These are phyloP conservation scores for Glycine soja DNA, from an alignment of 306 rosid genomes.

Conservation along the genomic window DNA sequence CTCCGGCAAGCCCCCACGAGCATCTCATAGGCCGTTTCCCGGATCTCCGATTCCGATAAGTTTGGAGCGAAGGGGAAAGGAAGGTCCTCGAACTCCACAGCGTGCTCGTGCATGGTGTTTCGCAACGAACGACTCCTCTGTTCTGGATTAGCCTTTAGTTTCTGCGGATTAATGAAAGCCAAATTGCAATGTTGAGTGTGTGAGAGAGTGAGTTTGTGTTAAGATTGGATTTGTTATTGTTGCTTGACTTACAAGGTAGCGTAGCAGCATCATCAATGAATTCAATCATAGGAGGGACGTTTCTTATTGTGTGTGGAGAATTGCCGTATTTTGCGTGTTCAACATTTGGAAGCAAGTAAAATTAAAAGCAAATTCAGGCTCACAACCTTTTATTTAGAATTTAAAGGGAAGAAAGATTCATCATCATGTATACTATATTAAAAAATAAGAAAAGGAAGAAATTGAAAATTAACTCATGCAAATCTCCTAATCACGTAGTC, in stretches of 20 bases:
- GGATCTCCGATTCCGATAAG: slow-evolving; percentile 68
- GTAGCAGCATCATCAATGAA: too few species aligned
- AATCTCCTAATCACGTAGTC: too few species aligned
- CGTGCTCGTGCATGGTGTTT: slow-evolving; percentile 56
- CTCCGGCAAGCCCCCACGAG: slow-evolving; percentile 76
- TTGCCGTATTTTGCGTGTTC: too few species aligned
- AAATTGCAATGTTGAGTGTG: not conserved
- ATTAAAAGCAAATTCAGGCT: too few species aligned
- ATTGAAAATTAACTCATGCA: not conserved
- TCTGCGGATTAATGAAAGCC: not conserved
- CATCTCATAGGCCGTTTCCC: slow-evolving; percentile 84
- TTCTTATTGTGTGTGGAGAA: too few species aligned
- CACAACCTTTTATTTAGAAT: too few species aligned
- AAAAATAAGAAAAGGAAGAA: too few species aligned
- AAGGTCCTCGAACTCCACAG: slow-evolving; percentile 50
- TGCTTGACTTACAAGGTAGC: slow-evolving; percentile 56
- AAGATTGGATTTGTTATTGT: slow-evolving; percentile 33
- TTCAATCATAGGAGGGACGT: too few species aligned
- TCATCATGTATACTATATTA: too few species aligned
- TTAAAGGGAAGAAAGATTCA: not conserved
- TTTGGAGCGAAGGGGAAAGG: slow-evolving; percentile 59
- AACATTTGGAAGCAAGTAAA: too few species aligned
- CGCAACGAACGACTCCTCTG: too few species aligned
- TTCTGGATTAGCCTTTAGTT: slow-evolving; percentile 41
- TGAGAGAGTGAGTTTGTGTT: slow-evolving; percentile 29